Conservation (phyloP, 1,284 basidiomycete species). For the Kalmanozyma brasiliensis region DNA sequence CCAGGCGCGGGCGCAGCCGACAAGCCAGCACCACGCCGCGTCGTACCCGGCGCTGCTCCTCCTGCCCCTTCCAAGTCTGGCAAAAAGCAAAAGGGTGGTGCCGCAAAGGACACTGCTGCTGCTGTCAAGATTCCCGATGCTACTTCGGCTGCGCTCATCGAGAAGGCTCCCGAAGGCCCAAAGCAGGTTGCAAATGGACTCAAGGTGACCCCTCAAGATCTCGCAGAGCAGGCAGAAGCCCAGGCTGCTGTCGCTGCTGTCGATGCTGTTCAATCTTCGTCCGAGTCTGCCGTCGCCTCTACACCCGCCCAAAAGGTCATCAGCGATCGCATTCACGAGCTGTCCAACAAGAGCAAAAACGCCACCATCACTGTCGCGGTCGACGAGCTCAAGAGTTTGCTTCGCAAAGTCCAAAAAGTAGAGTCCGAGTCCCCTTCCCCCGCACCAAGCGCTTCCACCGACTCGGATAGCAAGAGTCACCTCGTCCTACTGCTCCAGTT, state of each 20-base stretch:
- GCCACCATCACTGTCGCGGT: slow-evolving; percentile 30
- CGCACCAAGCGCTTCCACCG: slow-evolving; percentile 4
- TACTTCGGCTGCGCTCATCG: slow-evolving; percentile 33
- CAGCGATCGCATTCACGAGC: slow-evolving; percentile 19
- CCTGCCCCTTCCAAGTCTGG: slow-evolving; percentile 23
- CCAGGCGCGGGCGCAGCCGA: slow-evolving; percentile 32
- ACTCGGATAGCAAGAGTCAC: slow-evolving; percentile 19
- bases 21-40: slow-evolving; percentile 34
- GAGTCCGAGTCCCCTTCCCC: slow-evolving; percentile 8
- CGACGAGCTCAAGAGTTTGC: slow-evolving; percentile 34
- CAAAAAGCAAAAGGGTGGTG: slow-evolving; percentile 18
- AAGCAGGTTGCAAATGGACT: slow-evolving; percentile 40
- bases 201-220: slow-evolving; percentile 36
- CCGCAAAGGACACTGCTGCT: slow-evolving; percentile 6
- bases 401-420: slow-evolving; percentile 25
- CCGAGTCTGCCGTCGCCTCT: background rate
- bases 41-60: slow-evolving; percentile 41
- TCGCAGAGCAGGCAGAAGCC: slow-evolving; percentile 39
- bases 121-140: slow-evolving; percentile 34
- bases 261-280: slow-evolving; percentile 16
- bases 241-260: slow-evolving; percentile 45
- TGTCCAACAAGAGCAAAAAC: slow-evolving; percentile 19
- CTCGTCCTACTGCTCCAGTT: slow-evolving; percentile 49
- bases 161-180: slow-evolving; percentile 25
- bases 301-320: slow-evolving; percentile 41